Base-by-base conservation (phyloP, 768 basidiomycete species). In the Boletellus ananas region DNA sequence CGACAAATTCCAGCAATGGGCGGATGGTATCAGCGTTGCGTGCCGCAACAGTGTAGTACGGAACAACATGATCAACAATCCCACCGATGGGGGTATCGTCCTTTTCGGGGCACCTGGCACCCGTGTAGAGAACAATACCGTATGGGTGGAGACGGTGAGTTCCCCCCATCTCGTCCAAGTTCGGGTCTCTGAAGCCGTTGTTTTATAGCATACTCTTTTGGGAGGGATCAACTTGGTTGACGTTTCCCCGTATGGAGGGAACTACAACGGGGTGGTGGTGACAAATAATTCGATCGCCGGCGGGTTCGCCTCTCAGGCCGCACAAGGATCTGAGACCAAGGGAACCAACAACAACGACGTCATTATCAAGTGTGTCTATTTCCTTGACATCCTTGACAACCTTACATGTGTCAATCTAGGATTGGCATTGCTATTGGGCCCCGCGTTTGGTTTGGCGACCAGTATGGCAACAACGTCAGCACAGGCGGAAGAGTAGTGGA, bases 161-260 rank as follows among this genome's bases (percentile, higher is more conserved):
- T 33, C 7, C 20, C 10, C 40, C 23, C 43, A 17, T 46, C 45
- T 29, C 6, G 7, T 11, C n/a, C 1, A 6, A 25, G 23, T 25
- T 25, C 3, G 46, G 20, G 33, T 42, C 16, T 39, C 51, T 37
- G 34, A 31, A 7, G 29, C 9, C 20, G 16, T 21, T 25, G 55
- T 54, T 43, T 21, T 20, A 37, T 51, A 88, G 85, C 72, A 80
- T 59, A 88, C 85, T 0, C 68, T 86, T 3, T 74, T 87, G 6
- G 87, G 87, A 34, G 87, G 87, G 8, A 87, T 90, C 60, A 89
- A 89, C 57, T 66, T 90, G 75, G 88, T 90, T 11, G 87, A 89
- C 58, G 79, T 82, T 50, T 60, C 71, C 8, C 86, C 88, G 7
- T 90, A 75, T 69, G 61, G 61, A n/a, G 89, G 87, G 2, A 68